Conservation (phyloP, 2,329 filamentous ascomycete species). For the Fusarium phyllophilum region DNA sequence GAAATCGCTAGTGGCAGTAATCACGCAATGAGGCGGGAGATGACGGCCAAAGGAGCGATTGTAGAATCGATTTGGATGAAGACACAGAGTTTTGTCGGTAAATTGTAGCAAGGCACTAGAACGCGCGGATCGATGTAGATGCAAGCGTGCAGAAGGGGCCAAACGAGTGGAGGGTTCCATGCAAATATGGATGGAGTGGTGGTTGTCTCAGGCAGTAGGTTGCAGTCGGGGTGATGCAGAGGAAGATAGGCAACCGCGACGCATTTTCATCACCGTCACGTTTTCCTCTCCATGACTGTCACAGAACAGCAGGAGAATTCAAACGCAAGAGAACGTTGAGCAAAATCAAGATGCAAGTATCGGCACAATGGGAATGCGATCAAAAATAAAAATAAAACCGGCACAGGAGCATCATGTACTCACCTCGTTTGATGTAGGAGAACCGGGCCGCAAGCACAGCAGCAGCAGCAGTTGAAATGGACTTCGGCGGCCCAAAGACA, state of each 20-base stretch:
- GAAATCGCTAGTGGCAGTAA: constrained; percentile 34
- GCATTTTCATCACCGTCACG: constrained; percentile 22
- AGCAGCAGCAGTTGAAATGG: constrained; percentile 29
- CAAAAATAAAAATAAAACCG: not conserved
- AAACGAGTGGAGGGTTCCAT: constrained; percentile 4
- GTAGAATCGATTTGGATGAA: constrained; percentile 14
- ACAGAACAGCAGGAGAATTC: constrained; percentile 5
- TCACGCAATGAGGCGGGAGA: constrained; percentile 37
- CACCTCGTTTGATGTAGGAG: constrained; percentile 32
- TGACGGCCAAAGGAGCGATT: constrained; percentile 17
- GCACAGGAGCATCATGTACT: constrained; percentile 34
- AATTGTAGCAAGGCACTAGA: constrained; percentile 22
- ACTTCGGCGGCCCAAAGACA: constrained; percentile 19
- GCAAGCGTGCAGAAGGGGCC: constrained; percentile 7
- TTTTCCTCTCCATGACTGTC: constrained; percentile 5
- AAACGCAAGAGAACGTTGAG: not conserved
- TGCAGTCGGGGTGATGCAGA: constrained; percentile 19
- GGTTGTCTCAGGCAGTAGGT: constrained; percentile 13
- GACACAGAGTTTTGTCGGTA: constrained; percentile 22
- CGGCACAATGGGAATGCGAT: constrained; percentile 7
- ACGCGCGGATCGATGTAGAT: constrained; percentile 4
- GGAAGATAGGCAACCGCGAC: constrained; percentile 14
- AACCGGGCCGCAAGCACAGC: constrained; percentile 28
- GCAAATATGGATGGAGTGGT: constrained; percentile 7
- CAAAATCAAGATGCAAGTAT: not conserved